These are phyloP conservation scores for Eucalyptus caleyi DNA, from an alignment of 345 rosid genomes.

Conservation along the genomic window DNA sequence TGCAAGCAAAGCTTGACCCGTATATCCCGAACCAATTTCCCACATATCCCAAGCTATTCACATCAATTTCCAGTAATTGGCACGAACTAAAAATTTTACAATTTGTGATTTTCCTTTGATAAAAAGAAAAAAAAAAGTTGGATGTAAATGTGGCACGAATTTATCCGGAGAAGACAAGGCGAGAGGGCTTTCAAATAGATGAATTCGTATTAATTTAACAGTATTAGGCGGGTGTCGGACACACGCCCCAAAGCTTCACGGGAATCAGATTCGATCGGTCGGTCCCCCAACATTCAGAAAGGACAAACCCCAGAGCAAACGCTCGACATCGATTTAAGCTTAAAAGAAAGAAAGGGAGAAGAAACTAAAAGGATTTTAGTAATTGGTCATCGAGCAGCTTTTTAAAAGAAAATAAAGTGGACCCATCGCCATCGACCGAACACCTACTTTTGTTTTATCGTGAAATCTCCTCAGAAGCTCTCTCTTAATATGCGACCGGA, in stretches of 20 bases:
- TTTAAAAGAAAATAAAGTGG: not conserved
- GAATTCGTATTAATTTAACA: not conserved
- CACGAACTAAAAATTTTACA: not conserved
- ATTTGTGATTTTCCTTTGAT: not conserved
- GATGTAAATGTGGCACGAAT: not conserved
- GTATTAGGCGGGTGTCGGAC: not conserved
- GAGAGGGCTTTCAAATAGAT: not conserved
- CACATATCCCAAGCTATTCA: not conserved
- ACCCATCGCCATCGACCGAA: not conserved
- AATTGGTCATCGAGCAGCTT: not conserved
- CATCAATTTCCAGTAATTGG: not conserved
- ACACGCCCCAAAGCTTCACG: not conserved
- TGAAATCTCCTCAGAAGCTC: not conserved
- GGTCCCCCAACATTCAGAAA: not conserved
- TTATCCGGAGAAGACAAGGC: not conserved
- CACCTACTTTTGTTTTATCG: not conserved
- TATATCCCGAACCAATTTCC: not conserved
- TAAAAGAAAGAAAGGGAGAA: not conserved
- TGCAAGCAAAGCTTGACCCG: not conserved
- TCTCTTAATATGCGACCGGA: not conserved
- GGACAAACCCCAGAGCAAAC: not conserved
- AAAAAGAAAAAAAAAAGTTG: fast-evolving
- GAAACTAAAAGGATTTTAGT: not conserved
- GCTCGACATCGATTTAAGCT: not conserved
- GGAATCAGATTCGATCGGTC: not conserved